Evolutionary conservation across 2,329 filamentous ascomycete species (phyloP), one percentile per base, ranked within the genome.

Genomic region (Cryphonectria japonica): DNA sequence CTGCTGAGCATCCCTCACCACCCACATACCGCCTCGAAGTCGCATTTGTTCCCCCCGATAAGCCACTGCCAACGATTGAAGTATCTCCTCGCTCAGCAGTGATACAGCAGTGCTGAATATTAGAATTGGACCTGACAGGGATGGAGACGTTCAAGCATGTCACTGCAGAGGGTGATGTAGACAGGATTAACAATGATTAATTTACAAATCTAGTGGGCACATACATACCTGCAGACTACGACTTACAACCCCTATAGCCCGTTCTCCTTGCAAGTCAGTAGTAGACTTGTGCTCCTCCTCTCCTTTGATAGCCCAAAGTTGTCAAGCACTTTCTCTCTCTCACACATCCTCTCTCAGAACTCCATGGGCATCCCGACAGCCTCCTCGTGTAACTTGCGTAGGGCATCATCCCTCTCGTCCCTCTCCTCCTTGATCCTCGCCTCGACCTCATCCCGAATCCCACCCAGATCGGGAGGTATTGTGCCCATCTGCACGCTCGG

Each of bases 401-500:
- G 77, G 41, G 82, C 79, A 32, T 89, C 86, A 72, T 90, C 85
- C 73, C 82, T 85, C 70, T 90, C 88, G 68, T 90, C 86, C 22
- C 83, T 83, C 78, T 91, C 88, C 76, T 93, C 91, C 75, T 88
- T 89, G 65, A 93, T 80, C 74, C 87, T 83, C 68, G 88, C 86
- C 77, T 95, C 92, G 0, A 93, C 88, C 69, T 93, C 88, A 70
- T 92, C 88, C 74, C 92, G 84, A 14, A 93, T 85, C 59, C 85
- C 89, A 26, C 87, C 85, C 8, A 96, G 85, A 77, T 95, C 93
- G 0, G 93, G 92, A 13, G 93, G 94, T 68, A 98, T 92, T 61
- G 89, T 87, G 75, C 89, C 89, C 82, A 94, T 92, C 80, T 97
- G 94, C 39, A 97, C 93, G 76, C 94, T 97, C 0, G 96, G 96